Conservation (phyloP, 345 rosid genomes). For the Arabis alpina region DNA sequence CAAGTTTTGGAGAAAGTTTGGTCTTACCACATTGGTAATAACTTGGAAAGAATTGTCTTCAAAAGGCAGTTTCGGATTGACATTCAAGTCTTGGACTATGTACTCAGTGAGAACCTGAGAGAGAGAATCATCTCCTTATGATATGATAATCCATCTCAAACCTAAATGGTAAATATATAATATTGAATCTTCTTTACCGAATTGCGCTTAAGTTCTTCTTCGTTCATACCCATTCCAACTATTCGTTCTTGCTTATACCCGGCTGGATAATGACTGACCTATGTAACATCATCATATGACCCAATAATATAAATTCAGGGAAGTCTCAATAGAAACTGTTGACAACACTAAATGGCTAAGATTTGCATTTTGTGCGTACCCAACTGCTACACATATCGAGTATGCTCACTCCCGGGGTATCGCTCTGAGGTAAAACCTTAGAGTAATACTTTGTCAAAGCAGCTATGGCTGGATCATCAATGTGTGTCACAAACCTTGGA, state of each 20-base stretch:
- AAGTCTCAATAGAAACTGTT: background rate
- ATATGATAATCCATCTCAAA: constrained; percentile 23
- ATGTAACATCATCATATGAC: constrained; percentile 39
- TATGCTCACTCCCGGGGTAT: constrained; percentile 76
- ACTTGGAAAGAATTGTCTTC: constrained; percentile 82
- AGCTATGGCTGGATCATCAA: constrained; percentile 89
- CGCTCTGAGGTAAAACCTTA: constrained; percentile 75
- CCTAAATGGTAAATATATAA: background rate
- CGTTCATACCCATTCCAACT: constrained; percentile 88
- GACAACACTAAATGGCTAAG: no score
- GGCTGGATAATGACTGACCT: constrained; percentile 92
- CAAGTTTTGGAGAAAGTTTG: background rate
- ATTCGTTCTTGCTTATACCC: constrained; percentile 84
- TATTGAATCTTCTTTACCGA: constrained; percentile 47
- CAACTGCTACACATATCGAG: constrained; percentile 98
- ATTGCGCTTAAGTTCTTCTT: constrained; percentile 81
- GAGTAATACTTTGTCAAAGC: constrained; percentile 84
- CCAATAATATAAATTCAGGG: constrained; percentile 2
- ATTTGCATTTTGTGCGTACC: constrained; percentile 51
- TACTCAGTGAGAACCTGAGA: constrained; percentile 74
- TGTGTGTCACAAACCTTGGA: constrained; percentile 89
- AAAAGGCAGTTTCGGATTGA: constrained; percentile 77
- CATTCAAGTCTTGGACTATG: constrained; percentile 80
- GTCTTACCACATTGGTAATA: constrained; percentile 81
- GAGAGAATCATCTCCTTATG: background rate